Evolutionary conservation across 164 flowering plant species (phyloP), one percentile per base, ranked within the genome.

Genomic region (Hamamelis virginiana): DNA sequence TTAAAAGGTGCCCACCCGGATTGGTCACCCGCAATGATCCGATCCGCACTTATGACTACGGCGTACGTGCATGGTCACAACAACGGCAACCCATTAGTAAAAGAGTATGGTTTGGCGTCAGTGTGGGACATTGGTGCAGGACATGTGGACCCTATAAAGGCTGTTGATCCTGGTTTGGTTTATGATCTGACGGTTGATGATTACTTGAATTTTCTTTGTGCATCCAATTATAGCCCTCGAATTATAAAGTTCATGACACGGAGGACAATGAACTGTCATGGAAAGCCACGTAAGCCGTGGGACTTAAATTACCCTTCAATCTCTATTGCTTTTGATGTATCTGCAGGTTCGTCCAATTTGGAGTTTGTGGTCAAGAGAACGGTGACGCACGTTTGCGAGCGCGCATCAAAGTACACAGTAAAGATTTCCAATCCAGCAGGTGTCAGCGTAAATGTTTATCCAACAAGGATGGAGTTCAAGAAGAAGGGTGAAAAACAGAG

Each of bases 1-100:
- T 62, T 88, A 0, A 88, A 81, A 58, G 86, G 84, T 25, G 86
- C 80, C 8, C 88, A 86, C 62, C 85, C 80, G 3, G 85, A 83
- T 23, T 90, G 95, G 95, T 68, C 82, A 0, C 84, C 86, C 12
- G 85, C 81, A 0, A 70, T 63, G 67, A 74, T 87, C 65, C 71
- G 75, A 43, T 86, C 90, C 5, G 88, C 90, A 1, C 41, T 86
- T 28, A 83, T 87, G 89, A 85, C 91, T 10, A 83, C 91, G 1
- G 83, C 86, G 0, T 83, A 85, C 43, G 70, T 64, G 1, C 43
- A n/a, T 5, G 74, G n/a, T n/a, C n/a, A 83, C 51, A 12, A n/a
- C 0, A 41, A 65, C 0, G 83, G 80, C 25, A 68, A 70, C 19
- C 55, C 71, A 0, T 16, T 83, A 55, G 22, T 74, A 12, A 87